Evolutionary conservation across 73 alveolate species (phyloP), one percentile per base, ranked within the genome.

Genomic region (Paramecium caudatum): DNA sequence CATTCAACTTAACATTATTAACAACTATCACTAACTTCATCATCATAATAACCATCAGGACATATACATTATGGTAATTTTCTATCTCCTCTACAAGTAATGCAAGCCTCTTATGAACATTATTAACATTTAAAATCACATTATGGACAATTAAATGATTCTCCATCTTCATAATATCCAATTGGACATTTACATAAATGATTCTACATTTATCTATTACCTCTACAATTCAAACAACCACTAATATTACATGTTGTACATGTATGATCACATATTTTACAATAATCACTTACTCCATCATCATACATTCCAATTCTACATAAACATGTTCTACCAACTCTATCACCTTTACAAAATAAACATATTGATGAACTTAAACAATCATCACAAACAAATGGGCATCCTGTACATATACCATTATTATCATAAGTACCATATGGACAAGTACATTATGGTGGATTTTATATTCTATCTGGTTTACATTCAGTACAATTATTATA

Each of bases 151-250:
- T 37, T 41, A 0, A 37, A 10, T 1, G 69, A 41, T 19, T 41
- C 65, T 2, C 65, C 62, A 74, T 74, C 88, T 39, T 74, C 88
- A 43, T 74, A 74, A 74, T 4, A 74, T 9, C 88, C 88, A 3
- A 16, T 5, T 15, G 25, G 27, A 74, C 88, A 74, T 19, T 41
- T 7, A 17, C 88, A 74, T 39, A 17, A 33, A 1, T 33, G 16
- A 15, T 65, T 65, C n/a, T 8, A 25, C 16, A 25, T 65, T 65
- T 17, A 10, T 36, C 83, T 65, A 65, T 65, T 65, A 1, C 83
- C 83, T 65, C 16, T 25, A 65, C 83, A 65, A 32, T 36, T 15
- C 39, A 5, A 10, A 16, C 83, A 65, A 65, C 83, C 49, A 65
- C 5, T 15, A 1, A 6, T 36, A 7, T 36, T 33, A 34, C 83